Base-by-base conservation (phyloP, 176 grass and related monocot species). In the Echinochloa phyllopogon region DNA sequence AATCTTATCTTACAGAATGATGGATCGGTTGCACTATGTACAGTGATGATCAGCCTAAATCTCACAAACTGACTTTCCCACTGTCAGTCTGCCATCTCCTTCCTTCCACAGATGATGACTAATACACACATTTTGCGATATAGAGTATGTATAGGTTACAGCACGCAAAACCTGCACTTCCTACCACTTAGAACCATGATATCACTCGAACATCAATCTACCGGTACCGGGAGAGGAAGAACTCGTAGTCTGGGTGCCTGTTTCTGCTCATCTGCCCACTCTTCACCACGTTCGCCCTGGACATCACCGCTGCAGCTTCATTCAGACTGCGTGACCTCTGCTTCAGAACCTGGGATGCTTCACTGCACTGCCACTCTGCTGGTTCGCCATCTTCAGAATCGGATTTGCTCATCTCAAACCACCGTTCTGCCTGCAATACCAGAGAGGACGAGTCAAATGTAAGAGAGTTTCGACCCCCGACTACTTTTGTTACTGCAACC, bases 181-280 rank as follows among this genome's bases (percentile, higher is more conserved):
- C 29, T 33, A 33, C 29, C 29, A 33, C 29, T 33, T 33, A 33
- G 29, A 33, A 33, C 29, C 29, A 33, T 33, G 29, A 9, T 44
- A 44, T 44, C 42, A 44, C 5, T 9, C 5, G 4, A 24, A 6
- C n/a, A 24, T 25, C n/a, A 25, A 40, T 59, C 86, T 88, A 89
- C 5, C 53, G 41, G 67, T 51, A 39, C 48, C 96, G 80, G 20
- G 89, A 92, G 2, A 88, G 42, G 84, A 98, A 98, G 81, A 98
- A 98, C 66, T 92, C 89, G 2, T 87, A 95, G 39, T 98, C 96
- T 18, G 87, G 79, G 48, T 98, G 96, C 20, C 55, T 49, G 71
- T 92, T 98, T 66, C 55, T 69, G 0, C 50, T 77, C 13, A 27
- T 29, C 59, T 87, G 79, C 17, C 41, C 47, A 21, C 78, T 63